A percentile compares a stretch with the other conserved stretches of the same genome.
These are phyloP conservation scores for Rhododendron simsii DNA, from an alignment of 148 eudicot species.

Conservation along the genomic window DNA sequence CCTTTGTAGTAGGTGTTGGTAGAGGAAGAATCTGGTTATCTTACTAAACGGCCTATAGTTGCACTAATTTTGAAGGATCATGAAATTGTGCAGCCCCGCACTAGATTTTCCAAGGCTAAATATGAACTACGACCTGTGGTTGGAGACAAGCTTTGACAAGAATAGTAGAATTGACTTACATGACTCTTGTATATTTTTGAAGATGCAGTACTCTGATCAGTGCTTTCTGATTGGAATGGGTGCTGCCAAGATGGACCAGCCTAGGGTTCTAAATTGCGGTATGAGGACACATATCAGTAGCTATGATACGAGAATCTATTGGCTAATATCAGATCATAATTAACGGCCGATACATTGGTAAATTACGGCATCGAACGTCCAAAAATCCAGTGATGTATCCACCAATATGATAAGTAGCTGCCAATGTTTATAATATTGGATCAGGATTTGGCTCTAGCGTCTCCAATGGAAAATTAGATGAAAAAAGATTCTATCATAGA, in stretches of 20 bases:
- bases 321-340: not conserved
- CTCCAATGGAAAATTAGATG: not conserved
- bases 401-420: not conserved
- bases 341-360: not conserved
- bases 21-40: not conserved
- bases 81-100: not conserved
- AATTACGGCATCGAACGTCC: not conserved
- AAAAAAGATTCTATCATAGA: not conserved
- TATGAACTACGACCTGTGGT: not conserved
- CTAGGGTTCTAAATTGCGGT: too few species aligned
- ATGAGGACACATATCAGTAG: not conserved
- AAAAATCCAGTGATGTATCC: too few species aligned
- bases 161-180: not conserved
- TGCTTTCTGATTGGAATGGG: too few species aligned
- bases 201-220: too few species aligned
- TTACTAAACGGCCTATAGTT: not conserved
- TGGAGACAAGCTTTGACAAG: not conserved
- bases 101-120: not conserved
- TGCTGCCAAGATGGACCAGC: too few species aligned
- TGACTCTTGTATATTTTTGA: too few species aligned
- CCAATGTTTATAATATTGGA: not conserved
- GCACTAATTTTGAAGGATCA: not conserved
- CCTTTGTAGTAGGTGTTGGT: not conserved
- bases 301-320: not conserved
- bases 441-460: not conserved